Percentiles rank a stretch among this genome's conserved stretches.
Evolutionary conservation across 164 flowering plant genomes (phyloP).

Genomic region (Sedum album): DNA sequence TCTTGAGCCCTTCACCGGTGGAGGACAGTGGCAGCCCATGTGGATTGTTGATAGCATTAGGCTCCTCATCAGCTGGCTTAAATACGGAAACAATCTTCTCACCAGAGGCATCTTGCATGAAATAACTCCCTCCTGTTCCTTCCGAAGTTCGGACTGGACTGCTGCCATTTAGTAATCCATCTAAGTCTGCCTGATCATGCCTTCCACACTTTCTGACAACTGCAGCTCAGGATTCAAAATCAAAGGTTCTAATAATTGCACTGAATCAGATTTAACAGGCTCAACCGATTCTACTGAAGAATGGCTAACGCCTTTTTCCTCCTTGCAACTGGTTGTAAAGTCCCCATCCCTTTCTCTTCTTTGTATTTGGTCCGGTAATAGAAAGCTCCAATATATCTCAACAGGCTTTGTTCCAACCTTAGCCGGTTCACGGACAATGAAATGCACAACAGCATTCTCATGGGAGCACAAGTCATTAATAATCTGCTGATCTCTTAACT

Average conservation of each 20-base stretch:
- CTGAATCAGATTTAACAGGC: background rate
- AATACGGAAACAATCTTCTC: conserved; percentile 38
- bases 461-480: background rate
- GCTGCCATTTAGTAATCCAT: conserved; percentile 33
- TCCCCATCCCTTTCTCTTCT: background rate
- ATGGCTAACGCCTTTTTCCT: background rate
- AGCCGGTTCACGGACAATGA: background rate
- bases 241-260: conserved; percentile 28
- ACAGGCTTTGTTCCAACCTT: background rate
- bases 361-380: background rate
- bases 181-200: conserved; percentile 26
- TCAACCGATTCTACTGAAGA: background rate
- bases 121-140: conserved; percentile 56
- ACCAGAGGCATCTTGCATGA: conserved; percentile 34
- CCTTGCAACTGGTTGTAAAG: background rate
- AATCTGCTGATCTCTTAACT: background rate
- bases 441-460: background rate
- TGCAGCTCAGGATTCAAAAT: conserved; percentile 33
- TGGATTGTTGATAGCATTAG: conserved; percentile 1
- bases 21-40: background rate
- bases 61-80: conserved; percentile 38
- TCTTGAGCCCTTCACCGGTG: conserved; percentile 6
- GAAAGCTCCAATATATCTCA: background rate
- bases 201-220: conserved; percentile 21
- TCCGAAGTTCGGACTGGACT: conserved; percentile 39